phyloP scores from a whole-genome alignment of 2,329 filamentous ascomycete genomes.

The Neonectria punicea region DNA sequence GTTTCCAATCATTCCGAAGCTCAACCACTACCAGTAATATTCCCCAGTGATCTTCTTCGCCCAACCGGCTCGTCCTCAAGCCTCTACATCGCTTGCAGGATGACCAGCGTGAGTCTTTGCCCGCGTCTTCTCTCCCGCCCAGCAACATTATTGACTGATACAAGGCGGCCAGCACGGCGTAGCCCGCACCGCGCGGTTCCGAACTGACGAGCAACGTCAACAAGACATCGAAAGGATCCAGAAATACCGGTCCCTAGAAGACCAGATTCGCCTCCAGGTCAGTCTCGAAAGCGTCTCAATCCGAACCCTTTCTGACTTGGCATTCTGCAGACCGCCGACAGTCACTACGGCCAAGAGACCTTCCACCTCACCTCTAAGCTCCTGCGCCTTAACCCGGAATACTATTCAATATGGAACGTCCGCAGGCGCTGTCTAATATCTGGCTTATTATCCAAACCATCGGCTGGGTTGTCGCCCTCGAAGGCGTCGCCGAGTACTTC shows the following conservation, averaged over 20 bases:
- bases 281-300: conserved; percentile 14
- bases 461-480: conserved; percentile 63
- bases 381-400: conserved; percentile 82
- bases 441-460: conserved; percentile 66
- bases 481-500: conserved; percentile 65
- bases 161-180: conserved; percentile 77
- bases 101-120: conserved; percentile 38
- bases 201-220: conserved; percentile 75
- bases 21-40: not conserved
- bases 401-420: conserved; percentile 92
- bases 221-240: conserved; percentile 80
- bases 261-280: conserved; percentile 74
- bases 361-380: conserved; percentile 78
- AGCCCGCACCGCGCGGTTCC: conserved; percentile 70
- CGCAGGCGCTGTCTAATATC: conserved; percentile 76
- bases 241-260: conserved; percentile 78
- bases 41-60: not conserved
- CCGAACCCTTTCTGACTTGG: conserved; percentile 28
- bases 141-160: conserved; percentile 38
- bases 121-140: not conserved
- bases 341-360: conserved; percentile 63
- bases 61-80: conserved; percentile 8
- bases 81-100: conserved; percentile 19
- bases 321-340: conserved; percentile 49
- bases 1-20: not conserved